phyloP scores from a whole-genome alignment of 164 flowering plant species.

The Santalum album region DNA sequence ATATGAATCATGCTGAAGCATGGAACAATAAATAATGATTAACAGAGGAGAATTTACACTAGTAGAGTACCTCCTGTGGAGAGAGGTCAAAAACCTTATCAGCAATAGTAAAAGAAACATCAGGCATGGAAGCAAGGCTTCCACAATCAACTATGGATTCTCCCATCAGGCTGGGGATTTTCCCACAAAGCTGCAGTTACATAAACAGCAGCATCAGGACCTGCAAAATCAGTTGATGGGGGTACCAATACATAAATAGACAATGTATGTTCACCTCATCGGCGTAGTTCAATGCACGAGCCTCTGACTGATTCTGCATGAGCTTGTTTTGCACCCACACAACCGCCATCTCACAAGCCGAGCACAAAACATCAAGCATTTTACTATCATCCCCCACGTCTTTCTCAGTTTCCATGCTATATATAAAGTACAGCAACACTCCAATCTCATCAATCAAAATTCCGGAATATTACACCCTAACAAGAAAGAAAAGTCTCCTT shows the following conservation, averaged over 20 bases:
- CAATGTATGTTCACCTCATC: background rate
- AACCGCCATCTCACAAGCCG: conserved; percentile 5
- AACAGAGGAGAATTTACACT: too few species aligned
- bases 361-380: background rate
- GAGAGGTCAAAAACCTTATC: conserved; percentile 2
- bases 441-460: background rate
- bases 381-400: background rate
- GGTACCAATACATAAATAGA: background rate
- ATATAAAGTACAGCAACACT: background rate
- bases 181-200: background rate
- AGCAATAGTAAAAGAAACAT: background rate
- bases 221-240: background rate
- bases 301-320: conserved; percentile 1
- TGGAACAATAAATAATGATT: too few species aligned
- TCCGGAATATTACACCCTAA: background rate
- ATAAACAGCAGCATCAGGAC: background rate
- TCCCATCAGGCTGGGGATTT: conserved; percentile 1
- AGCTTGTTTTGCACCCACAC: conserved; percentile 4
- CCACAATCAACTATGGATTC: conserved; percentile 5
- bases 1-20: too few species aligned
- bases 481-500: too few species aligned
- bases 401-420: background rate
- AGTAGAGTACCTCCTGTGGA: background rate
- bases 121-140: background rate
- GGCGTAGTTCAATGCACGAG: background rate